Evolutionary conservation across 108 stramenopile species (phyloP), one percentile per base, ranked within the genome.

Genomic region (Nannochloropsis gaditana): DNA sequence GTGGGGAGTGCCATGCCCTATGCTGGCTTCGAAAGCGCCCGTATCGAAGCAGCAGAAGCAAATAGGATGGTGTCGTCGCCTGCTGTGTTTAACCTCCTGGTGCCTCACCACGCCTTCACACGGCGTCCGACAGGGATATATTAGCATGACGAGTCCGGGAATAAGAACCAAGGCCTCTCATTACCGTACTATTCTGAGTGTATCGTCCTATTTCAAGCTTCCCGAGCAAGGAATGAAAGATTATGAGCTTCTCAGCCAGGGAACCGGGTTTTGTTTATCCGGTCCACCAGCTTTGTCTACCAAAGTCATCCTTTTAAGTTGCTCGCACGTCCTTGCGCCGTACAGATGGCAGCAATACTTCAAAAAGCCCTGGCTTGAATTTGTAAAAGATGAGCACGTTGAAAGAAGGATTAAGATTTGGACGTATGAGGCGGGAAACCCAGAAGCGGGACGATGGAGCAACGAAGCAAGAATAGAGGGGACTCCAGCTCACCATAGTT

Each of bases 361-460:
- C n/a, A 73, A 73, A 73, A 2, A 73, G n/a, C 59, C 59, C 19
- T 73, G 59, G 59, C 59, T 73, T 3, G 2, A 73, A 15, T 73
- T 73, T 73, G 59, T 73, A 73, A 73, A 73, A 6, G 59, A 73
- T n/a, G 59, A 73, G 59, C 59, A 73, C 59, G 59, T 73, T n/a
- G 59, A 73, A n/a, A n/a, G n/a, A 15, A 15, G 59, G 8, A 73
- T 73, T 73, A 15, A 73, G 59, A n/a, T 8, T 15, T 73, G 59
- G 59, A 73, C 4, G n/a, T n/a, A 73, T 15, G 59, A 73, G 59
- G 59, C 15, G 59, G n/a, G 59, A 15, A n/a, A 73, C 59, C 59
- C 59, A 15, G n/a, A n/a, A 4, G n/a, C 3, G 3, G 8, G 4
- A 2, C 59, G n/a, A n/a, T n/a, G 15, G 59, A n/a, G 59, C n/a